These are phyloP conservation scores for Flaveria linearis DNA, from an alignment of 129 eudicot species.

Conservation along the genomic window DNA sequence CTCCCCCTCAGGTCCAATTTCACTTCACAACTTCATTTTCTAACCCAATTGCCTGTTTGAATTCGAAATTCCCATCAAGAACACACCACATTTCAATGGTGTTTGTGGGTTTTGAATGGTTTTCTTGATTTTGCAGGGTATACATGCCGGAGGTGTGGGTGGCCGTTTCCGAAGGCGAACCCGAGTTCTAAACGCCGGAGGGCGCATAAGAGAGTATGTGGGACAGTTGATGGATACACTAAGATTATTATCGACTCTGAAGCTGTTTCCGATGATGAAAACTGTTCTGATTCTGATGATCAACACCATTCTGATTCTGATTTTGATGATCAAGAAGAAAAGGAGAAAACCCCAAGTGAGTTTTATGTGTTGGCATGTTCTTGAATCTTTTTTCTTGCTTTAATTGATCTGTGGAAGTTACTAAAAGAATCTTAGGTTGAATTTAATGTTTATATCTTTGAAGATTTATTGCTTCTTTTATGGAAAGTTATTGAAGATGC, in stretches of 20 bases:
- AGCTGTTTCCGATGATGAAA: conserved; percentile 50
- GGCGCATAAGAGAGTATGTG: conserved; percentile 79
- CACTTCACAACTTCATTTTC: neutral
- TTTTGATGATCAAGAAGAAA: conserved; percentile 31
- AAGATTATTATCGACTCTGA: conserved; percentile 39
- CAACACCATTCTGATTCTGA: conserved; percentile 45
- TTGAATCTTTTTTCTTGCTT: neutral
- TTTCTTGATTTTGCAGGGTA: conserved; percentile 48
- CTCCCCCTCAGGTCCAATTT: conserved; percentile 20
- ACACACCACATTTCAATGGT: neutral
- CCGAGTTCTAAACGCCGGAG: conserved; percentile 73
- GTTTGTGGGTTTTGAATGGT: neutral
- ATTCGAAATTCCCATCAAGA: neutral
- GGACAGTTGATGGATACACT: conserved; percentile 61
- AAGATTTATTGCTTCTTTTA: conserved; percentile 1
- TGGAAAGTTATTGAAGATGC: conserved; percentile 8
- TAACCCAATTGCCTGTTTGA: no score
- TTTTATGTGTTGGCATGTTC: neutral
- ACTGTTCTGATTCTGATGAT: conserved; percentile 47
- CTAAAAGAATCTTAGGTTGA: conserved; percentile 19
- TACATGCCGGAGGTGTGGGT: conserved; percentile 70
- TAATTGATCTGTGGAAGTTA: conserved; percentile 5
- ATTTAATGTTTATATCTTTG: neutral
- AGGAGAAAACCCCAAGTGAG: conserved; percentile 63
- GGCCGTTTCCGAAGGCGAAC: conserved; percentile 81